Evolutionary conservation across 352 stramenopile species (phyloP).

Genomic region (Thalassiosira exigua): DNA sequence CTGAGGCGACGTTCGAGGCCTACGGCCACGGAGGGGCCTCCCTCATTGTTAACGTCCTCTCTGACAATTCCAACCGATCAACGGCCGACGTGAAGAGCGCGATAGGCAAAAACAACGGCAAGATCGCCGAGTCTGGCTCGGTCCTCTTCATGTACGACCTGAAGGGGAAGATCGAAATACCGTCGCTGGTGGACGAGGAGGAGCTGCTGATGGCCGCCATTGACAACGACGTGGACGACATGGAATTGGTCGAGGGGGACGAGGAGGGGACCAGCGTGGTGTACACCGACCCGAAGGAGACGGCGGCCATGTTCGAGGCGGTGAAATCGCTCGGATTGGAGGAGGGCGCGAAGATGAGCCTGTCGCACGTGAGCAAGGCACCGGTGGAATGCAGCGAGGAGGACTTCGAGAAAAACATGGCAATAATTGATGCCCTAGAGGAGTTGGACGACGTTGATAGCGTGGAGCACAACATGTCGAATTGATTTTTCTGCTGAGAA

Average conservation of each 20-base stretch:
- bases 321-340: constrained; percentile 65
- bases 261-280: constrained; percentile 72
- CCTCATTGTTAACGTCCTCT: constrained; percentile 86
- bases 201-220: constrained; percentile 83
- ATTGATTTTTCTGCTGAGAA: too few relatives aligned
- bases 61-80: constrained; percentile 86
- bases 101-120: constrained; percentile 83
- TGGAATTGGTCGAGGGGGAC: constrained; percentile 79
- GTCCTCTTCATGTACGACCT: constrained; percentile 88
- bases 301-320: constrained; percentile 70
- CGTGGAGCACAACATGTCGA: constrained; percentile 89
- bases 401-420: constrained; percentile 87
- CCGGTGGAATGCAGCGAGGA: constrained; percentile 83
- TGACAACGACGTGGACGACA: constrained; percentile 85
- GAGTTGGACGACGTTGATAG: constrained; percentile 88
- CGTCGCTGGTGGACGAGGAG: constrained; percentile 75
- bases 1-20: constrained; percentile 86
- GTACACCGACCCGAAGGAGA: constrained; percentile 78
- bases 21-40: constrained; percentile 77
- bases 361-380: constrained; percentile 71
- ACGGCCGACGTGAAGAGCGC: constrained; percentile 81
- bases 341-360: constrained; percentile 66
- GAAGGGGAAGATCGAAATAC: constrained; percentile 84
- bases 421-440: constrained; percentile 86
- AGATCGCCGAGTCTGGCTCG: constrained; percentile 85